Percentiles rank a stretch among this genome's conserved stretches.
Conservation (phyloP, 768 basidiomycete genomes). For the Hydnum rufescens region DNA sequence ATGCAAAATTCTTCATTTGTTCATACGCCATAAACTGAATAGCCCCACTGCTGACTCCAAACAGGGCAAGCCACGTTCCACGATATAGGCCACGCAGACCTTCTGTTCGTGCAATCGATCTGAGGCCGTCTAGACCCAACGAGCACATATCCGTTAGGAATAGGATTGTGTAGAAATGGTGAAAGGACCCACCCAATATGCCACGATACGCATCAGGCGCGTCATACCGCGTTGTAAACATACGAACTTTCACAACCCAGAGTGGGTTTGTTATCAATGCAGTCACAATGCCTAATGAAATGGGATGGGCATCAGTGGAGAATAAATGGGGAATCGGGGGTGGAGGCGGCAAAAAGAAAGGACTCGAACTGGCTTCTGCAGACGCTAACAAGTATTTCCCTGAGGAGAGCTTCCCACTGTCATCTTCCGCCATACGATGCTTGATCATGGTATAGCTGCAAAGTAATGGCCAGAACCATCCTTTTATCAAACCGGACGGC, state of each 20-base stretch:
- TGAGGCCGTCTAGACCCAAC: conserved; percentile 39
- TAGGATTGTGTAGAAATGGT: background rate
- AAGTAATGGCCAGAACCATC: conserved; percentile 16
- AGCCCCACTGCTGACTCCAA: conserved; percentile 88
- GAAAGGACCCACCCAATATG: conserved; percentile 42
- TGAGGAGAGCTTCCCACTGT: conserved; percentile 45
- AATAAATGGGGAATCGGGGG: conserved; percentile 4
- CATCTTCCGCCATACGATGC: conserved; percentile 37
- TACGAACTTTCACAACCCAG: conserved; percentile 94
- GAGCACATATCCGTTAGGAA: background rate
- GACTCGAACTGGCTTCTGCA: conserved; percentile 83
- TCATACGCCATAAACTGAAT: conserved; percentile 95
- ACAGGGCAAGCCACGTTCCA: conserved; percentile 70
- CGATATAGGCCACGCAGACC: conserved; percentile 67
- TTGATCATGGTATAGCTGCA: conserved; percentile 78
- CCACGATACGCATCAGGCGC: conserved; percentile 60
- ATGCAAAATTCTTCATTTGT: conserved; percentile 81
- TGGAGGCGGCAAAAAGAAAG: conserved; percentile 9
- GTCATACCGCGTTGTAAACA: conserved; percentile 64
- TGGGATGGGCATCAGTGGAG: background rate
- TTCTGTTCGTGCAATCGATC: conserved; percentile 48
- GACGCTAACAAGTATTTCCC: conserved; percentile 72
- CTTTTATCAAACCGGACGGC: background rate
- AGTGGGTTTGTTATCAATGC: conserved; percentile 92
- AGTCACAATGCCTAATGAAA: conserved; percentile 59